These are phyloP conservation scores for Gnomoniopsis sp. DNA, from an alignment of 2,329 filamentous ascomycete genomes.

Conservation along the genomic window DNA sequence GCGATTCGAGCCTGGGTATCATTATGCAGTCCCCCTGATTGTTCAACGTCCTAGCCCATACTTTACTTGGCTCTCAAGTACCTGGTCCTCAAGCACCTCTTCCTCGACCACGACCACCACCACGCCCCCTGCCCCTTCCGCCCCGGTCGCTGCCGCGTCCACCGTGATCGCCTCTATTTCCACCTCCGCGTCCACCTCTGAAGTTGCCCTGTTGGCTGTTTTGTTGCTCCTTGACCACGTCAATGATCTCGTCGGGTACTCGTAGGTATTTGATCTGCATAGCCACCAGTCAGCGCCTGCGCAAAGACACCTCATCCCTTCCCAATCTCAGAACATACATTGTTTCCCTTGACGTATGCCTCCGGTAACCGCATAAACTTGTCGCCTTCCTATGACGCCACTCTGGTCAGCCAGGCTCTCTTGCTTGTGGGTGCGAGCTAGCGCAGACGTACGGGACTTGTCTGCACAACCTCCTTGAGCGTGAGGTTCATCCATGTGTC, in stretches of 20 bases:
- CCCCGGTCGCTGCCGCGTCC: slow-evolving; percentile 55
- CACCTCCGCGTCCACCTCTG: slow-evolving; percentile 59
- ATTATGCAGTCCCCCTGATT: background rate
- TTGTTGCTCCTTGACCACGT: slow-evolving; percentile 86
- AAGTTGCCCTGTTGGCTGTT: slow-evolving; percentile 59
- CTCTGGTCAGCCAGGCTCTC: slow-evolving; percentile 9
- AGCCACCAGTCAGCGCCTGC: slow-evolving; percentile 12
- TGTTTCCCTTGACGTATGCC: slow-evolving; percentile 96
- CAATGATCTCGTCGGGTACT: slow-evolving; percentile 95
- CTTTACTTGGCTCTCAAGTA: background rate
- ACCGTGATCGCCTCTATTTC: slow-evolving; percentile 55
- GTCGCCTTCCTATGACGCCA: slow-evolving; percentile 70
- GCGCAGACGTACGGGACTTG: slow-evolving; percentile 62
- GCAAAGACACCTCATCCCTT: background rate
- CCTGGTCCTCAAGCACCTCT: slow-evolving; percentile 17
- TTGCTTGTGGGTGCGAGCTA: background rate
- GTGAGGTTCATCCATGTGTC: slow-evolving; percentile 99
- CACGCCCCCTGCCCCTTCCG: slow-evolving; percentile 38
- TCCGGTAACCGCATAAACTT: slow-evolving; percentile 90
- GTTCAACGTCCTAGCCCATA: background rate
- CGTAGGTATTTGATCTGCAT: slow-evolving; percentile 93
- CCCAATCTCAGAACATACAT: slow-evolving; percentile 57
- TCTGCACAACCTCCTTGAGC: slow-evolving; percentile 94
- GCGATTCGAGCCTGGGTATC: background rate
- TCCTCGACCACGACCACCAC: slow-evolving; percentile 29